Conservation (phyloP, 352 stramenopile genomes). For the Globisporangium echinulatum region DNA sequence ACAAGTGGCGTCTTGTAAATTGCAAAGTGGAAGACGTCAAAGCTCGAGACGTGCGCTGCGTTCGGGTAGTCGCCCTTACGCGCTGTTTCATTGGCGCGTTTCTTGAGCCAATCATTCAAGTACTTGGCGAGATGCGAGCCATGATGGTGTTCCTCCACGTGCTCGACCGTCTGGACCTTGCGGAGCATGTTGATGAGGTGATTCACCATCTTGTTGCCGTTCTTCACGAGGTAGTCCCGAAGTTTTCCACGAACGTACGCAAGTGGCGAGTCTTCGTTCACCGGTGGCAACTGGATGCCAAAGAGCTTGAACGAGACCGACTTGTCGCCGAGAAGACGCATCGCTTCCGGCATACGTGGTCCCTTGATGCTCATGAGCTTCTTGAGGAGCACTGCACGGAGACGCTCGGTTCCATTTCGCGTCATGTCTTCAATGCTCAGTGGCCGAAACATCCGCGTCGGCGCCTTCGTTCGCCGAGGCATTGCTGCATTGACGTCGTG, state of each 20-base stretch:
- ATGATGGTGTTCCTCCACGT: conserved; percentile 8
- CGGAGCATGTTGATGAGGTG: conserved; percentile 45
- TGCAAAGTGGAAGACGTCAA: conserved; percentile 71
- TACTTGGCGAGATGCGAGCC: background rate
- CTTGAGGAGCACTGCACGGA: conserved; percentile 42
- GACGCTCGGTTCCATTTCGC: conserved; percentile 34
- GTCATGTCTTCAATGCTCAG: conserved; percentile 9
- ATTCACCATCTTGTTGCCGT: conserved; percentile 51
- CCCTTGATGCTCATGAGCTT: conserved; percentile 54
- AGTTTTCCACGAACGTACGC: conserved; percentile 47
- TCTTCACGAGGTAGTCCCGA: conserved; percentile 39
- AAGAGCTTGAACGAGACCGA: conserved; percentile 46
- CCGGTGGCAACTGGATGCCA: conserved; percentile 40
- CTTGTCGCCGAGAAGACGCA: conserved; percentile 50
- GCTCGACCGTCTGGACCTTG: conserved; percentile 8
- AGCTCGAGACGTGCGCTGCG: conserved; percentile 29
- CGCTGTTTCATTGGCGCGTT: conserved; percentile 1
- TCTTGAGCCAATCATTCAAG: background rate
- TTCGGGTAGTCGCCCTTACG: conserved; percentile 28
- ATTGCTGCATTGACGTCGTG: conserved; percentile 36
- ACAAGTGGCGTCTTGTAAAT: conserved; percentile 36
- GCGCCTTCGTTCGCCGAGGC: conserved; percentile 10
- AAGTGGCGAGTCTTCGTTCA: conserved; percentile 65
- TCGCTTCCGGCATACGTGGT: conserved; percentile 41
- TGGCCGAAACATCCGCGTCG: conserved; percentile 15